A percentile compares a stretch with the other conserved stretches of the same genome.
phyloP scores from a whole-genome alignment of 2,329 filamentous ascomycete species.

The Sordariomycetes sp. region DNA sequence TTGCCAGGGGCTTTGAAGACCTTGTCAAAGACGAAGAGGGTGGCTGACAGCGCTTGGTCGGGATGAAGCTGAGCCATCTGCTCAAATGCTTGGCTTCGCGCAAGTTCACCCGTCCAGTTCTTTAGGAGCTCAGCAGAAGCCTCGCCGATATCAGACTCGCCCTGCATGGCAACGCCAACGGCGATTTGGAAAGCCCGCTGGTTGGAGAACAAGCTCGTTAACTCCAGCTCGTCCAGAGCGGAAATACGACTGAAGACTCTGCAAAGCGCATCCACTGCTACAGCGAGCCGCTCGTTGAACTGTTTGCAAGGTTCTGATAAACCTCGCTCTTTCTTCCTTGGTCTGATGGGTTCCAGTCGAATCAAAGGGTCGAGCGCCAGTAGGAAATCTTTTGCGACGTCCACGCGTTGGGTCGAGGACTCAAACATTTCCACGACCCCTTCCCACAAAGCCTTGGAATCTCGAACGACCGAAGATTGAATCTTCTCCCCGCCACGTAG shows the following conservation, averaged over 20 bases:
- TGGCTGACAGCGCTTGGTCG: conserved; percentile 29
- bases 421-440: conserved; percentile 62
- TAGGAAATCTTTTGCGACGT: conserved; percentile 66
- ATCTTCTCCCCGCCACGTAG: conserved; percentile 46
- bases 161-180: conserved; percentile 72
- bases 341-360: conserved; percentile 64
- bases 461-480: conserved; percentile 57
- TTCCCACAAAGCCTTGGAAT: conserved; percentile 43
- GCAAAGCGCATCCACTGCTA: conserved; percentile 51
- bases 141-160: conserved; percentile 69
- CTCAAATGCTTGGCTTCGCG: conserved; percentile 28
- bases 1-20: conserved; percentile 17
- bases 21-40: conserved; percentile 31
- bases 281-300: conserved; percentile 66
- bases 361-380: conserved; percentile 62
- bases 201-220: conserved; percentile 61
- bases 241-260: conserved; percentile 70
- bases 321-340: conserved; percentile 35
- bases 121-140: conserved; percentile 78
- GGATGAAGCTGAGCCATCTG: conserved; percentile 29
- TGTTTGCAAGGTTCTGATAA: conserved; percentile 35
- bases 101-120: conserved; percentile 60
- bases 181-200: conserved; percentile 62
- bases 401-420: conserved; percentile 59
- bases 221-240: conserved; percentile 61